phyloP scores from a whole-genome alignment of 257 asterid species.

The Scutellaria galericulata region DNA sequence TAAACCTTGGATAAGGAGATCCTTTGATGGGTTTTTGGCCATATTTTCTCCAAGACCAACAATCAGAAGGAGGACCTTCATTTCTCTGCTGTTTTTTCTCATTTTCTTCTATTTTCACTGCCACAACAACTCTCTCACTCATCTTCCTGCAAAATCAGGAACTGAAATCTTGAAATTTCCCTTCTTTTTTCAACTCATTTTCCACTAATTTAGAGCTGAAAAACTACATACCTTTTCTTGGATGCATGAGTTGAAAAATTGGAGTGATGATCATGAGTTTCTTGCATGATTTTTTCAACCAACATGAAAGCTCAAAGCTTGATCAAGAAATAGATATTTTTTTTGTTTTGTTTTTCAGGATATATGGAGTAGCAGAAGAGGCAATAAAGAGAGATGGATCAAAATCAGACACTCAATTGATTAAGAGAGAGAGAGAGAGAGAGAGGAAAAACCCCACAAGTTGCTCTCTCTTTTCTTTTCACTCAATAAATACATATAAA shows the following conservation, averaged over 20 bases:
- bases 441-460: conserved; percentile 44
- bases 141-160: conserved; percentile 48
- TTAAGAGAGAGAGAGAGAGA: conserved; percentile 45
- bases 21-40: conserved; percentile 85
- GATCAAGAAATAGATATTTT: conserved; percentile 40
- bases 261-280: conserved; percentile 29
- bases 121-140: conserved; percentile 58
- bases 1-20: conserved; percentile 74
- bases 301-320: conserved; percentile 25
- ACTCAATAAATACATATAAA: conserved; percentile 46
- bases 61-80: conserved; percentile 67
- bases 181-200: background rate
- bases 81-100: conserved; percentile 55
- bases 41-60: conserved; percentile 84
- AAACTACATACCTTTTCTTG: conserved; percentile 61
- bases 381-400: conserved; percentile 39
- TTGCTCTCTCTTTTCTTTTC: conserved; percentile 49
- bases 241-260: conserved; percentile 44
- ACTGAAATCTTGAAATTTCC: background rate
- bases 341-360: conserved; percentile 10
- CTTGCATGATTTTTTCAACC: conserved; percentile 39
- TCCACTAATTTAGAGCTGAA: no score
- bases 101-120: conserved; percentile 57
- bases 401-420: conserved; percentile 40
- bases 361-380: conserved; percentile 32